Base-by-base conservation (phyloP, 495 filamentous ascomycete genomes). In the Penicillium chermesinum region DNA sequence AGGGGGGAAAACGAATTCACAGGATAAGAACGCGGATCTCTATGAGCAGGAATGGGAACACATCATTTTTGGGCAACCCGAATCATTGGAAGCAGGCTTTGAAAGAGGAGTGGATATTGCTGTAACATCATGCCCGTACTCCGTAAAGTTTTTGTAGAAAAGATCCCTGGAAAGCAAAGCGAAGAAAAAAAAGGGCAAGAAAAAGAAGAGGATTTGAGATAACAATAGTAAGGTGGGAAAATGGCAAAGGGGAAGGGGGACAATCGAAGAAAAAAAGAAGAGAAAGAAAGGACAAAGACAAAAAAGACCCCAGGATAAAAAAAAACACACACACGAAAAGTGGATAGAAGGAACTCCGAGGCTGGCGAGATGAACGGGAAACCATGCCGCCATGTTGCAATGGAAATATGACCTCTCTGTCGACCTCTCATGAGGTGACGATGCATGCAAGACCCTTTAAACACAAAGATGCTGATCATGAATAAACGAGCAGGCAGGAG, bases 51-150 rank as follows among this genome's bases (percentile, higher is more conserved):
- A 48, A 52, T 46, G 35, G 19, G 61, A 53, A 43, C 46, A 63
- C 48, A 48, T 41, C 46, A 51, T 57, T 62, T 61, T 55, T 63
- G 49, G 48, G 63, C 5, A 10, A 5, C 58, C 66, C 59, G 48
- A 61, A 51, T 53, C 52, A 61, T 55, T 51, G 48, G 54, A 59
- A 67, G 56, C 57, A 65, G 64, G 62, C 59, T 65, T 65, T 52
- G 55, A 60, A 61, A 52, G 21, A 38, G 35, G 25, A 50, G 48
- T 48, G 60, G 54, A 67, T 54, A 64, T 63, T 70, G 54, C 63
- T 54, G 57, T 60, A 65, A 66, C 44, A 67, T 63, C 56, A 69
- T 59, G 62, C 51, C 67, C 58, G 64, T 61, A 71, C 67, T 67
- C 69, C 67, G 61, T 55, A 63, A 62, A 58, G 57, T 69, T 72